Evolutionary conservation across 345 rosid species (phyloP).

Genomic region (Sisymbrium altissimum): DNA sequence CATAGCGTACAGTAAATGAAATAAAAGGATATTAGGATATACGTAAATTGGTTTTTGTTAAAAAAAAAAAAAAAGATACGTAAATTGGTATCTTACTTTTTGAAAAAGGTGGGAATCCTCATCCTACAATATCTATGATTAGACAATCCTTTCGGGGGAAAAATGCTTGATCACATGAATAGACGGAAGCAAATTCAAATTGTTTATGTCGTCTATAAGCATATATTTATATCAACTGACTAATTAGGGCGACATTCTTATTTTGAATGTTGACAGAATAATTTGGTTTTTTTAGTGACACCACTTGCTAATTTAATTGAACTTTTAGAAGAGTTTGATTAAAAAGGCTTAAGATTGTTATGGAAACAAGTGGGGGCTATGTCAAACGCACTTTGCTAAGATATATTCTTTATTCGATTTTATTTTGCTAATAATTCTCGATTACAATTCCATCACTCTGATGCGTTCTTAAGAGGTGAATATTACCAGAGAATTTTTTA

Average conservation of each 20-base stretch:
- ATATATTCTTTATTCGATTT: constrained; percentile 30
- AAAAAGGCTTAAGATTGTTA: constrained; percentile 6
- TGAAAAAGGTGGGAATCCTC: neutral
- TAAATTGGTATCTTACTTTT: neutral
- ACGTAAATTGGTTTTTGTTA: neutral
- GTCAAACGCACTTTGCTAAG: constrained; percentile 20
- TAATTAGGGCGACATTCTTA: constrained; percentile 1
- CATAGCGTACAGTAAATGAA: neutral
- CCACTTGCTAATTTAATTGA: constrained; percentile 23
- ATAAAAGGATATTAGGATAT: neutral
- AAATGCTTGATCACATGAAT: constrained; percentile 21
- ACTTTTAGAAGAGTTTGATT: constrained; percentile 11
- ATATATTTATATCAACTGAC: constrained; percentile 15
- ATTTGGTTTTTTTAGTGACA: constrained; percentile 14
- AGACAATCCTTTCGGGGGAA: neutral
- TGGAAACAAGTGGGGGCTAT: constrained; percentile 18
- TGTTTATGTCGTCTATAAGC: constrained; percentile 12
- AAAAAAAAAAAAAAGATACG: no score
- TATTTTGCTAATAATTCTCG: constrained; percentile 15
- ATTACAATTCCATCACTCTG: constrained; percentile 16
- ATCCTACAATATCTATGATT: neutral
- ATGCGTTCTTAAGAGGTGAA: constrained; percentile 16
- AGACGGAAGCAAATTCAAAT: constrained; percentile 16
- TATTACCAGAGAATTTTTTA: constrained; percentile 1
- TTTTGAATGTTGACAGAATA: constrained; percentile 17